Evolutionary conservation across 768 basidiomycete species (phyloP), one percentile per base, ranked within the genome.

Genomic region (Postia placenta): DNA sequence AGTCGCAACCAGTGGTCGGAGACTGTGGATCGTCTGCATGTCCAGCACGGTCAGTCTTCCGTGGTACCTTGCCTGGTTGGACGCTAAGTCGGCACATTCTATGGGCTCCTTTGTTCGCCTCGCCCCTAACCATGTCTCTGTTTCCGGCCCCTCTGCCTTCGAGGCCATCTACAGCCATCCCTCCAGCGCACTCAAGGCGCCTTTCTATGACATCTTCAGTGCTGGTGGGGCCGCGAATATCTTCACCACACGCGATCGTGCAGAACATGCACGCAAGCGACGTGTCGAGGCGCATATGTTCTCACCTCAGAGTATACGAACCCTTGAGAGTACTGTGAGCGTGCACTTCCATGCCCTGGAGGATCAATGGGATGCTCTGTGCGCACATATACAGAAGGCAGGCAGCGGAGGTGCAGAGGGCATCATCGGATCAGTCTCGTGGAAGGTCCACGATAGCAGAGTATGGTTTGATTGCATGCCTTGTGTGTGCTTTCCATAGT

Each of bases 261-360:
- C 63, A 2, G 86, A 87, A 46, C 91, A 93, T 61, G 74, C 85
- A 3, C 79, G 90, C 24, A 93, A 92, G 66, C 82, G 91, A 66
- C 92, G 92, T 67, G 83, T 92, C 47, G 75, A 92, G 30, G 80
- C 86, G 0, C 79, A 86, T 54, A 79, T 85, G 55, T 85, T 86
- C 62, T 80, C 82, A 0, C 80, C 83, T 55, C 89, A 90, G 69
- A 85, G 67, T 42, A 84, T 92, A 4, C 57, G 84, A 47, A 84
- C 87, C 52, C 90, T 92, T 49, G 87, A 92, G 62, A 84, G 85
- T 0, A 78, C 85, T 45, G 76, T 89, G 47, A 70, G 78, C 3
- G 58, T 70, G 1, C 80, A 87, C 56, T 75, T 89, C 15, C 64
- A 60, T 1, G 66, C 74, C 36, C 64, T 92, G 47, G 60, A 90